Percentiles rank a stretch among this genome's conserved stretches.
phyloP scores from a whole-genome alignment of 2,329 filamentous ascomycete species.

The Magnaporthiopsis incrustans region DNA sequence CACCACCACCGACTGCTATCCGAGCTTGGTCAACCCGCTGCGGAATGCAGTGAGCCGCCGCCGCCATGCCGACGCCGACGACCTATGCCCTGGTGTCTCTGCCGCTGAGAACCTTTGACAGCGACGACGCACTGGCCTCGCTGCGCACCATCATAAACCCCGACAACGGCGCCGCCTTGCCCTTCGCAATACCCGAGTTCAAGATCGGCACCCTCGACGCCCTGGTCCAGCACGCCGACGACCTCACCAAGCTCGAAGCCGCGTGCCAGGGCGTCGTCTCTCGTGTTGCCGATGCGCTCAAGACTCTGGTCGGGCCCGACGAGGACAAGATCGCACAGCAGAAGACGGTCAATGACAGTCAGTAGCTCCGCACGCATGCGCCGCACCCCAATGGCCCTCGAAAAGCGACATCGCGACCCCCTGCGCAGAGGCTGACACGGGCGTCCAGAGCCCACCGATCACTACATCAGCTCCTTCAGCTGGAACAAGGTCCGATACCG shows the following conservation, averaged over 20 bases:
- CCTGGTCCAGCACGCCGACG: constrained; percentile 92
- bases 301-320: constrained; percentile 73
- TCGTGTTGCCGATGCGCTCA: constrained; percentile 83
- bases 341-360: constrained; percentile 92
- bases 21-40: neutral
- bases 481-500: constrained; percentile 99
- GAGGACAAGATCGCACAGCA: constrained; percentile 76
- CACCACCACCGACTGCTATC: neutral
- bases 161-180: constrained; percentile 67
- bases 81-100: constrained; percentile 88
- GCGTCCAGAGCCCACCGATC: constrained; percentile 77
- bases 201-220: constrained; percentile 97
- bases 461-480: constrained; percentile 79
- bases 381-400: neutral
- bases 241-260: constrained; percentile 78
- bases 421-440: neutral
- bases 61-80: constrained; percentile 33
- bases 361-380: constrained; percentile 21
- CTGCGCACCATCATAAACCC: constrained; percentile 63
- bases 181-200: constrained; percentile 84
- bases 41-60: constrained; percentile 14
- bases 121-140: constrained; percentile 73
- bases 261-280: constrained; percentile 73
- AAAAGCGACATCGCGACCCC: neutral
- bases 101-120: constrained; percentile 77